phyloP scores from a whole-genome alignment of 1,284 basidiomycete genomes.

The Boletus smithii region DNA sequence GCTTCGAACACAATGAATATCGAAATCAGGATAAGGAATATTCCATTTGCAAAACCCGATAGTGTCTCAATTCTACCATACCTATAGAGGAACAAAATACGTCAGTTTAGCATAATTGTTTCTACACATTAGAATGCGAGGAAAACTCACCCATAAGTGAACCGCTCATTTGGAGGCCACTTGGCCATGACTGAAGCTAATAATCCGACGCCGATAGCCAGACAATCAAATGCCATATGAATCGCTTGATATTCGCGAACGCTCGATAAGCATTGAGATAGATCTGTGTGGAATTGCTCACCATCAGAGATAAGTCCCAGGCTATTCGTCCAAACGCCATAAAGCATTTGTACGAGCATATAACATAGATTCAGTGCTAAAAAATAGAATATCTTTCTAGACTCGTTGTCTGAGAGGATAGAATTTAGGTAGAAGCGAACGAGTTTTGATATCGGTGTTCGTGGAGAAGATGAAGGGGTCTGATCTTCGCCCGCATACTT shows the following conservation, averaged over 20 bases:
- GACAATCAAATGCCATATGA: conserved; percentile 99
- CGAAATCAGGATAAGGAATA: conserved; percentile 94
- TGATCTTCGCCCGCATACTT: conserved; percentile 52
- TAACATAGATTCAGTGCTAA: conserved; percentile 92
- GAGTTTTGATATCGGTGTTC: conserved; percentile 56
- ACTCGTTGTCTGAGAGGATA: conserved; percentile 88
- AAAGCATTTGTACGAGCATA: conserved; percentile 94
- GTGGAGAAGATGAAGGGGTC: conserved; percentile 43
- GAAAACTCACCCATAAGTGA: conserved; percentile 83
- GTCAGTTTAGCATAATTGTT: neutral
- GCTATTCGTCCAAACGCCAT: conserved; percentile 97
- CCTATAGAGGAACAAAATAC: conserved; percentile 39
- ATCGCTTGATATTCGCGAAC: conserved; percentile 64
- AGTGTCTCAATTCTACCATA: conserved; percentile 98
- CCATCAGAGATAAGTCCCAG: conserved; percentile 96
- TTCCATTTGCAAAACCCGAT: conserved; percentile 97
- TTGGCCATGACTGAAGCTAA: conserved; percentile 97
- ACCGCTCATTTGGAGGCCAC: conserved; percentile 92
- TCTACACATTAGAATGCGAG: neutral
- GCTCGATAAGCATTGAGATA: conserved; percentile 1
- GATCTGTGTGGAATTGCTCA: conserved; percentile 37
- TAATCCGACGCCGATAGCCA: conserved; percentile 94
- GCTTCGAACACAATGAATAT: conserved; percentile 99
- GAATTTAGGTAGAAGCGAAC: conserved; percentile 78
- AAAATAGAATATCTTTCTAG: conserved; percentile 96